A percentile compares a stretch with the other conserved stretches of the same genome.
phyloP scores from a whole-genome alignment of 1,284 basidiomycete genomes.

The Baeospora myosura region DNA sequence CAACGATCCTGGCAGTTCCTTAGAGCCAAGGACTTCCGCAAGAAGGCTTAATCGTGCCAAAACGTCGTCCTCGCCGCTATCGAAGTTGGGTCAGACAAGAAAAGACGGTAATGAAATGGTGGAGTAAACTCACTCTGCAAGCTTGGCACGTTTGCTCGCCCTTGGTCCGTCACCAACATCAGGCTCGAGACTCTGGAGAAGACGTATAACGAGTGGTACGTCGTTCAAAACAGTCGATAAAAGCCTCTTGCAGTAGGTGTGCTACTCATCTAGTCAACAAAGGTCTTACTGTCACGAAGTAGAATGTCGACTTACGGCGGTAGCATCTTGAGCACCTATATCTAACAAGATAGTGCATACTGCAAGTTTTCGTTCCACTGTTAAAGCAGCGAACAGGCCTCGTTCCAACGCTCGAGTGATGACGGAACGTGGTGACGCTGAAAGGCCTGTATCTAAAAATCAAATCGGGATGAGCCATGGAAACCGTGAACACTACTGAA shows the following conservation, averaged over 20 bases:
- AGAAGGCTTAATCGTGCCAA: slow-evolving; percentile 50
- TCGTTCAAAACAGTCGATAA: slow-evolving; percentile 43
- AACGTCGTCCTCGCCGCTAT: slow-evolving; percentile 27
- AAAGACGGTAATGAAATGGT: background rate
- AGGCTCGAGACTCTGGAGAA: slow-evolving; percentile 54
- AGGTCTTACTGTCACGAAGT: background rate
- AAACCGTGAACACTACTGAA: background rate
- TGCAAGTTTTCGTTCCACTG: slow-evolving; percentile 44
- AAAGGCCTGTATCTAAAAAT: slow-evolving; percentile 8
- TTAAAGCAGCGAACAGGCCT: slow-evolving; percentile 47
- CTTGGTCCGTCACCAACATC: slow-evolving; percentile 35
- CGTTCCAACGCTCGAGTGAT: slow-evolving; percentile 38
- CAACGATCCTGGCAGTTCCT: slow-evolving; percentile 58
- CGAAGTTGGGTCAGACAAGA: slow-evolving; percentile 5
- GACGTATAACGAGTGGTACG: slow-evolving; percentile 44
- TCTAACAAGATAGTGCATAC: slow-evolving; percentile 49
- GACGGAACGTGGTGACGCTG: slow-evolving; percentile 26
- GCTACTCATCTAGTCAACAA: slow-evolving; percentile 26
- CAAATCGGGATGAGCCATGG: background rate
- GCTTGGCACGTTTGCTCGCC: slow-evolving; percentile 55
- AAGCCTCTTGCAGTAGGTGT: slow-evolving; percentile 41
- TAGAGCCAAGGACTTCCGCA: slow-evolving; percentile 65
- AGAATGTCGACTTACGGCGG: background rate
- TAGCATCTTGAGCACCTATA: slow-evolving; percentile 24
- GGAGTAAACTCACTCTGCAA: slow-evolving; percentile 53